Percentiles rank a stretch among this genome's conserved stretches.
phyloP scores from a whole-genome alignment of 352 stramenopile species.

The Phytophthora pini region DNA sequence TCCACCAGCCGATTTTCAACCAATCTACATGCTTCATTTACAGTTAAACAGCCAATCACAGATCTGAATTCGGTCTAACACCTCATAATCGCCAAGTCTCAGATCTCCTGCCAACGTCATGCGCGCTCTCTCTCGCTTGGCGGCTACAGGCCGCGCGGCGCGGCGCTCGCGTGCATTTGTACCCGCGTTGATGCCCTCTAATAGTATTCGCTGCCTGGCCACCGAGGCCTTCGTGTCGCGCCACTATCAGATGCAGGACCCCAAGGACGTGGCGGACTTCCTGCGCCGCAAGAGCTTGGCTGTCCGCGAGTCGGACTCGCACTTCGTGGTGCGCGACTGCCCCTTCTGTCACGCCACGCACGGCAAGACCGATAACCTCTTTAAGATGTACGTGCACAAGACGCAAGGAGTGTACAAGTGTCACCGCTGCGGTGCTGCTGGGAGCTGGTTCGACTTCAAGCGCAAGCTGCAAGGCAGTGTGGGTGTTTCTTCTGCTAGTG shows the following conservation, averaged over 20 bases:
- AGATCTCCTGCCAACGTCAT: conserved; percentile 18
- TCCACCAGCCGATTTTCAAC: conserved; percentile 36
- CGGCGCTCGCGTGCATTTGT: conserved; percentile 7
- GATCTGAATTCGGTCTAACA: not conserved
- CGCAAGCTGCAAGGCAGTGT: conserved; percentile 76
- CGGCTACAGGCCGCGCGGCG: conserved; percentile 13
- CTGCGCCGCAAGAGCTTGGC: conserved; percentile 76
- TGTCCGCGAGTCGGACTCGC: conserved; percentile 73
- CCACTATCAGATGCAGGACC: conserved; percentile 77
- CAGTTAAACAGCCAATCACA: conserved; percentile 9
- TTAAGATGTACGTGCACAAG: conserved; percentile 93
- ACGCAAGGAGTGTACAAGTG: conserved; percentile 90
- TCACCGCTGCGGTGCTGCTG: conserved; percentile 85
- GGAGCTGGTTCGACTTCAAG: conserved; percentile 93
- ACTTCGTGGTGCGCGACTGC: conserved; percentile 85
- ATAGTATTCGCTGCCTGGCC: conserved; percentile 23
- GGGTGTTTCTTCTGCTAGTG: conserved; percentile 46
- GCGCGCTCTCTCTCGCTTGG: conserved; percentile 28
- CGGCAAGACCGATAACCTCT: conserved; percentile 88
- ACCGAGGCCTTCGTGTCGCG: conserved; percentile 78
- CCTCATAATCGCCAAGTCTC: conserved; percentile 11
- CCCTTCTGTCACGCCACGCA: conserved; percentile 88
- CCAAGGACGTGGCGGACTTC: conserved; percentile 71
- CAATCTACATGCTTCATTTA: conserved; percentile 16
- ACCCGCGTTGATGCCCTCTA: not conserved